phyloP scores from a whole-genome alignment of 2,329 filamentous ascomycete genomes.

The Fusarium zealandicum region DNA sequence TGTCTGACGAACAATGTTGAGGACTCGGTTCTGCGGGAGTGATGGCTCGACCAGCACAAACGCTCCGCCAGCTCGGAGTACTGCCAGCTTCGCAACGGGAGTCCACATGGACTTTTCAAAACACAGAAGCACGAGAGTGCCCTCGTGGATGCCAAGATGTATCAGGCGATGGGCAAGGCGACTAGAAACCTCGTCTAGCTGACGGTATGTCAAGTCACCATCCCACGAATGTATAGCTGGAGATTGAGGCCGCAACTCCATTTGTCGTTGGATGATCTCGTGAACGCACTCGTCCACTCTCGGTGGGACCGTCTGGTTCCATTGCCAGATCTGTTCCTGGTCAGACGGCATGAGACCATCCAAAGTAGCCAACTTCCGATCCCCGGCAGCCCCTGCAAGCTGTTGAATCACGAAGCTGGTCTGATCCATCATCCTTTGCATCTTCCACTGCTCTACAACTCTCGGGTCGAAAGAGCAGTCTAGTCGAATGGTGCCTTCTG shows the following conservation, averaged over 20 bases:
- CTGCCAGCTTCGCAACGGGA: background rate
- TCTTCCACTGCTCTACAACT: slow-evolving; percentile 1
- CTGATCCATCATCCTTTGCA: background rate
- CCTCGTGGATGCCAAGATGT: background rate
- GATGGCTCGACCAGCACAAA: slow-evolving; percentile 3
- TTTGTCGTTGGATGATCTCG: no score
- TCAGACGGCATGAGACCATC: background rate
- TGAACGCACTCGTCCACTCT: no score
- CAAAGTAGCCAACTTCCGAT: background rate
- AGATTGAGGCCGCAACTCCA: no score
- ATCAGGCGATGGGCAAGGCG: background rate
- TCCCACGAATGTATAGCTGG: no score
- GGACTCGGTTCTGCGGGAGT: background rate
- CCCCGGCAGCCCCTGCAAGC: background rate
- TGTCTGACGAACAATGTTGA: slow-evolving; percentile 10
- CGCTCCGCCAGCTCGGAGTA: background rate
- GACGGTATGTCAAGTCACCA: background rate
- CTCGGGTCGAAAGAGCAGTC: background rate
- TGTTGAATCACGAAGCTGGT: slow-evolving; percentile 4
- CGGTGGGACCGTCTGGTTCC: no score
- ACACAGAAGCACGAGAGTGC: background rate
- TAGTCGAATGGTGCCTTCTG: background rate
- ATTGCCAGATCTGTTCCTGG: no score
- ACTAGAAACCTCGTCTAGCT: background rate
- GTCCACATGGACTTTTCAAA: slow-evolving; percentile 42